Conservation (phyloP, 495 filamentous ascomycete species). For the Trichocladium antarcticum region DNA sequence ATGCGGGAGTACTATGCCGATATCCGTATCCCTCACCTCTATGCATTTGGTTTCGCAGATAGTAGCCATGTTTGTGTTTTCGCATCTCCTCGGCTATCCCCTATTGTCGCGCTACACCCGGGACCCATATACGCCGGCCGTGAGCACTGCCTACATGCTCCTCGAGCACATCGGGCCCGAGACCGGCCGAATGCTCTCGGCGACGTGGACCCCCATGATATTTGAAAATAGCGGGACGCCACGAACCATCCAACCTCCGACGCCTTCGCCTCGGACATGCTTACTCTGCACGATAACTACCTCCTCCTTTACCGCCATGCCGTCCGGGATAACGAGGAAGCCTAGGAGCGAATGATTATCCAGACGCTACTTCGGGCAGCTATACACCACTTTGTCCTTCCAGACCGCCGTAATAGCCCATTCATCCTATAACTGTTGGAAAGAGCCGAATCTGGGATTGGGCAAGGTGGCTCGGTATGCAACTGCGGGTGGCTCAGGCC, state of each 20-base stretch:
- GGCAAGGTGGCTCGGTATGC: too few species aligned
- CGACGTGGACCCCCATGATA: slow-evolving; percentile 15
- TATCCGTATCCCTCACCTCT: slow-evolving; percentile 25
- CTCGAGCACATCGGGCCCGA: slow-evolving; percentile 15
- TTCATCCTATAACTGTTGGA: background rate
- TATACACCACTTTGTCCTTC: background rate
- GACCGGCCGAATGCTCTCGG: slow-evolving; percentile 29
- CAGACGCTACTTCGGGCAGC: background rate
- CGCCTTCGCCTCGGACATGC: background rate
- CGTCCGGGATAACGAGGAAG: background rate
- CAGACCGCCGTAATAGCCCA: background rate
- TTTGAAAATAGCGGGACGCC: background rate
- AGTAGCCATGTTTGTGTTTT: background rate
- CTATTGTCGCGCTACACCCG: background rate
- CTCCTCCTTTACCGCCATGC: background rate
- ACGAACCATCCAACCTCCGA: background rate
- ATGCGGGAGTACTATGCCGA: slow-evolving; percentile 28
- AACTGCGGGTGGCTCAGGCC: too few species aligned
- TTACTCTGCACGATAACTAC: background rate
- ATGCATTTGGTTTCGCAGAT: slow-evolving; percentile 27
- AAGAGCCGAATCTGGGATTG: too few species aligned
- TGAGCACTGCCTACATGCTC: slow-evolving; percentile 16
- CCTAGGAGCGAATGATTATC: background rate
- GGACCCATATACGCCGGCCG: background rate
- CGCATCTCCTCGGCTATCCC: background rate